A percentile compares a stretch with the other conserved stretches of the same genome.
Conservation (phyloP, 2,329 filamentous ascomycete species). For the Fusarium piperis region DNA sequence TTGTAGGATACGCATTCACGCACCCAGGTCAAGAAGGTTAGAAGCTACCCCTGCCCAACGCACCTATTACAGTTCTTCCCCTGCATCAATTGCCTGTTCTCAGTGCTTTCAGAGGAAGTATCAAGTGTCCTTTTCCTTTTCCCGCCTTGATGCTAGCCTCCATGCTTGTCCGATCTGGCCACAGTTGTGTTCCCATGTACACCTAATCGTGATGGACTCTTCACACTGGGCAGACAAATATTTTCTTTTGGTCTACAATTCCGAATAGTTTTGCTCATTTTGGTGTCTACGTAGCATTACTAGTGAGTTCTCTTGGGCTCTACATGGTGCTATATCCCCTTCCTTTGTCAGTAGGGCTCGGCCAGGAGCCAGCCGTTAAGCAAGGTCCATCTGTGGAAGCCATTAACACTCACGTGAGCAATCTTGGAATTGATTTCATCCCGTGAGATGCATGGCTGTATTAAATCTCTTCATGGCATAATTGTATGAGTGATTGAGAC, state of each 20-base stretch:
- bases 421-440: not conserved
- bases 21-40: not conserved
- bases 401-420: not conserved
- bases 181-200: not conserved
- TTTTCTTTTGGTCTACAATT: not conserved
- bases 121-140: not conserved
- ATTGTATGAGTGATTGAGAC: not conserved
- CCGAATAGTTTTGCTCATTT: not conserved
- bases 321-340: not conserved
- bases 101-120: not conserved
- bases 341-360: not conserved
- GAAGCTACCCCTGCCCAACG: not conserved
- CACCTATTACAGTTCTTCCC: not conserved
- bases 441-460: not conserved
- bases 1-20: not conserved
- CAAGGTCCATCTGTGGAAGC: not conserved
- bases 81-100: fast-evolving
- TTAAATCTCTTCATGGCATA: not conserved
- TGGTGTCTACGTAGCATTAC: not conserved
- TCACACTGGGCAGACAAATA: too few species aligned
- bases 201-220: not conserved
- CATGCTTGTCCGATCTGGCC: not conserved
- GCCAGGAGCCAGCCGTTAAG: not conserved
- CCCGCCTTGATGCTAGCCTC: not conserved
- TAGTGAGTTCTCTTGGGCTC: not conserved